These are phyloP conservation scores for Rhynchospora tenuis DNA, from an alignment of 176 grass and related monocot species.

Conservation along the genomic window DNA sequence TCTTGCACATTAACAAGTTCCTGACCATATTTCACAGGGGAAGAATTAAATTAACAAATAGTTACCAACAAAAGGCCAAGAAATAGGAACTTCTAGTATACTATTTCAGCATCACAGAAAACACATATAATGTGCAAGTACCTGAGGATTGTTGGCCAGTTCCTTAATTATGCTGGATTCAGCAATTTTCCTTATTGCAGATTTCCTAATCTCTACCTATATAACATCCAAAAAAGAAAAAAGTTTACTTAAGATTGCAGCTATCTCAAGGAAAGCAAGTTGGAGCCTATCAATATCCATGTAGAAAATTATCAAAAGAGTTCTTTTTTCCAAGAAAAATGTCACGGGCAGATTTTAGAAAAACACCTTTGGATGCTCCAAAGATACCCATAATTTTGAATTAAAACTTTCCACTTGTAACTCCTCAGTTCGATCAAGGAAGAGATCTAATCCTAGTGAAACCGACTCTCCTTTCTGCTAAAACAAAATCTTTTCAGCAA, in stretches of 20 bases:
- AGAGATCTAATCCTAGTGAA: conserved; percentile 28
- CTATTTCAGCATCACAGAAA: conserved; percentile 22
- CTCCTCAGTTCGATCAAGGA: conserved; percentile 51
- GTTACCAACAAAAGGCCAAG: not conserved
- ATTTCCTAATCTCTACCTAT: conserved; percentile 59
- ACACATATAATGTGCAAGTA: conserved; percentile 17
- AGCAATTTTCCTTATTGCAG: conserved; percentile 64
- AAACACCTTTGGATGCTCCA: conserved; percentile 89
- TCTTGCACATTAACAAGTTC: conserved; percentile 64
- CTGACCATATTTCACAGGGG: conserved; percentile 30
- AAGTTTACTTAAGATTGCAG: not conserved
- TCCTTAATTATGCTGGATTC: conserved; percentile 48
- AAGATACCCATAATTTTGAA: conserved; percentile 74
- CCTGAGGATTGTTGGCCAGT: conserved; percentile 44
- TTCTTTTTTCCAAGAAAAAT: not conserved
- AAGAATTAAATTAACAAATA: conserved; percentile 19
- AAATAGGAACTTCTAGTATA: conserved; percentile 7
- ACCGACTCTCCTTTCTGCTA: conserved; percentile 43
- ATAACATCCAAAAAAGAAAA: conserved; percentile 21
- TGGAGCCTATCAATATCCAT: conserved; percentile 12
- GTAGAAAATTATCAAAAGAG: not conserved
- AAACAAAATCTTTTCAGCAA: conserved; percentile 19
- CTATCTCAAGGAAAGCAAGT: not conserved
- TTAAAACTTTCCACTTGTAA: conserved; percentile 46
- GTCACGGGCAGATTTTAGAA: not conserved